Conservation (phyloP, 2,329 filamentous ascomycete species). For the Fusarium longipes region DNA sequence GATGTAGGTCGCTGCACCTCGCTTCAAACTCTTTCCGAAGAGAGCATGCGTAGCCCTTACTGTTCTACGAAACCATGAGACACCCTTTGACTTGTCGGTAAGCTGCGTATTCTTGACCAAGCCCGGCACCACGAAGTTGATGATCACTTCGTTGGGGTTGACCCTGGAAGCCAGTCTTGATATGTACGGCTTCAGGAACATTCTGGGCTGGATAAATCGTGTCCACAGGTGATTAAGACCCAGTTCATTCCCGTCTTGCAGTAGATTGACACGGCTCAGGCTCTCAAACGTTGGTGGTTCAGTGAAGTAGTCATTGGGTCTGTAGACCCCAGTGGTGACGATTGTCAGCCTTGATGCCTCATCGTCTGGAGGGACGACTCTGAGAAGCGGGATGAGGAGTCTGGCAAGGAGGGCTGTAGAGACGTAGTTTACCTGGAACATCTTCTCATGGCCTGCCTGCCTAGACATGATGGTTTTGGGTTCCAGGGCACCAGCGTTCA, state of each 20-base stretch:
- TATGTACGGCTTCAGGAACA: not conserved
- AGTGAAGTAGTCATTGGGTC: fast-evolving
- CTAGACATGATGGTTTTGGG: no score
- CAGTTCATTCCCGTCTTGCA: not conserved
- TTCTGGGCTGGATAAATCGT: not conserved
- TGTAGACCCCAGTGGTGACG: not conserved
- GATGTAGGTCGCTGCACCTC: not conserved
- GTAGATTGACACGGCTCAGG: not conserved
- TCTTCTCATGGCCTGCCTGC: not conserved
- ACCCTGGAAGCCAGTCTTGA: not conserved
- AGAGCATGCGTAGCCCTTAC: not conserved
- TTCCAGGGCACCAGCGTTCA: not conserved
- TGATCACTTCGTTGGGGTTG: not conserved
- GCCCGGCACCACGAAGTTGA: not conserved
- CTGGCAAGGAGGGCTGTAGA: not conserved
- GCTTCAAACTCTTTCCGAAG: not conserved
- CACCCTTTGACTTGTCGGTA: not conserved
- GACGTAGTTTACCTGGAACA: constrained; percentile 1
- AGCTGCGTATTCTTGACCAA: not conserved
- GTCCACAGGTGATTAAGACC: no score
- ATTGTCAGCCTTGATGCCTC: not conserved
- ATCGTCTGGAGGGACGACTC: not conserved
- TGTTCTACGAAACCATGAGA: no score
- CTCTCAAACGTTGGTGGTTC: not conserved
- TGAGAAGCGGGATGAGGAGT: not conserved